phyloP scores from a whole-genome alignment of 139 green algal genomes.

The Chlamydomonas schloesseri region DNA sequence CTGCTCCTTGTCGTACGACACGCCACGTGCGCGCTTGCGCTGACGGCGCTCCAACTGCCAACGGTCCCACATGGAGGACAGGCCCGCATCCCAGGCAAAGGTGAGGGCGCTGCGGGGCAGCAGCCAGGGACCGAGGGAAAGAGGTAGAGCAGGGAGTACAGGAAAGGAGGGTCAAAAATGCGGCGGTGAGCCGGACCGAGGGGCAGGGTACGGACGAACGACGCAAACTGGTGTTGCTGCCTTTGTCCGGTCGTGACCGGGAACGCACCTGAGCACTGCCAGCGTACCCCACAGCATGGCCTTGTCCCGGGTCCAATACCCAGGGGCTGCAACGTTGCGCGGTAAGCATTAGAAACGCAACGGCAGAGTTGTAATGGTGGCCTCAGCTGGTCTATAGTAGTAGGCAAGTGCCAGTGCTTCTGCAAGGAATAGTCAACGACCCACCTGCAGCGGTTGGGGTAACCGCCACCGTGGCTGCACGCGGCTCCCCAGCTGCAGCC shows the following conservation, averaged over 20 bases:
- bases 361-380: too few relatives aligned
- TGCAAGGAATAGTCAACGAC: too few relatives aligned
- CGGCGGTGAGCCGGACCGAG: too few relatives aligned
- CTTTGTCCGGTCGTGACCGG: too few relatives aligned
- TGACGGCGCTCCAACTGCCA: conserved; percentile 26
- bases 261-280: conserved; percentile 20
- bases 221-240: too few relatives aligned
- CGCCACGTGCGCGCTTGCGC: conserved; percentile 11
- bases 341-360: too few relatives aligned
- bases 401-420: too few relatives aligned
- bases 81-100: conserved; percentile 25
- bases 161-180: too few relatives aligned
- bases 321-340: too few relatives aligned
- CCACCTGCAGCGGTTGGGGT: not conserved
- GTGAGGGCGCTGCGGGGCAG: not conserved
- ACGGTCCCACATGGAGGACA: conserved; percentile 18
- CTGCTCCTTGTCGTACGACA: not conserved
- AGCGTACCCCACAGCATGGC: conserved; percentile 11
- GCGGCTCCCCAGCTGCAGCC: not conserved
- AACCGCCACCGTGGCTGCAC: not conserved
- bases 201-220: too few relatives aligned
- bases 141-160: too few relatives aligned
- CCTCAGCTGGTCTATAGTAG: too few relatives aligned
- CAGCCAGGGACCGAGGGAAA: not conserved
- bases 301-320: conserved; percentile 2